A percentile compares a stretch with the other conserved stretches of the same genome.
These are phyloP conservation scores for Ramularia endophylla DNA, from an alignment of 2,329 filamentous ascomycete genomes.

Conservation along the genomic window DNA sequence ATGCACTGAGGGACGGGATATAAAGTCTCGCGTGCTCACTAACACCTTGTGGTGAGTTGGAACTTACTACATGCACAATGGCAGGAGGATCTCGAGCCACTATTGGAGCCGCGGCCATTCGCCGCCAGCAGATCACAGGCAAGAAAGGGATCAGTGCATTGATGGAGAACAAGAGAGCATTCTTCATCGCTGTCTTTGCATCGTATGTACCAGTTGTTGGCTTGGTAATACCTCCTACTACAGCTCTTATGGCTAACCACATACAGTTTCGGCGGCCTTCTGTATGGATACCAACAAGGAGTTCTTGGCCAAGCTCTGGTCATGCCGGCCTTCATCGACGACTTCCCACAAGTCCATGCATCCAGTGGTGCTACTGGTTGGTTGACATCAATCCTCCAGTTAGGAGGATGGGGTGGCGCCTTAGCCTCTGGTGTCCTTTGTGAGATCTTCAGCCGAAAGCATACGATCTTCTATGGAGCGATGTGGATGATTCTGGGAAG, in stretches of 20 bases:
- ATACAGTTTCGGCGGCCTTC: conserved; percentile 49
- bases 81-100: conserved; percentile 2
- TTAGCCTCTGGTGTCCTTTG: conserved; percentile 44
- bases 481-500: conserved; percentile 35
- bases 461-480: conserved; percentile 48
- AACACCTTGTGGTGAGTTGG: no score
- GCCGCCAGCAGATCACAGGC: conserved; percentile 5
- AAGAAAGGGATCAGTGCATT: conserved; percentile 5
- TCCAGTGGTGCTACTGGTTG: conserved; percentile 12
- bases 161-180: conserved; percentile 7
- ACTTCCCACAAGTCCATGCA: conserved; percentile 10
- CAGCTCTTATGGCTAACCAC: no score
- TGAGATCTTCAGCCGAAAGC: conserved; percentile 47
- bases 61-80: no score
- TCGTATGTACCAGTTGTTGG: conserved; percentile 2
- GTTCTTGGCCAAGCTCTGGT: conserved; percentile 50
- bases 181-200: conserved; percentile 9
- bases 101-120: conserved; percentile 6
- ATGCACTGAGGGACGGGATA: no score
- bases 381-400: conserved; percentile 15
- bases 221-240: no score
- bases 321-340: conserved; percentile 36
- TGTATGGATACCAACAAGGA: conserved; percentile 52
- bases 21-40: no score
- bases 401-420: conserved; percentile 36